Evolutionary conservation across 2,329 filamentous ascomycete species (phyloP).

Genomic region (Chrysosporium queenslandicum): DNA sequence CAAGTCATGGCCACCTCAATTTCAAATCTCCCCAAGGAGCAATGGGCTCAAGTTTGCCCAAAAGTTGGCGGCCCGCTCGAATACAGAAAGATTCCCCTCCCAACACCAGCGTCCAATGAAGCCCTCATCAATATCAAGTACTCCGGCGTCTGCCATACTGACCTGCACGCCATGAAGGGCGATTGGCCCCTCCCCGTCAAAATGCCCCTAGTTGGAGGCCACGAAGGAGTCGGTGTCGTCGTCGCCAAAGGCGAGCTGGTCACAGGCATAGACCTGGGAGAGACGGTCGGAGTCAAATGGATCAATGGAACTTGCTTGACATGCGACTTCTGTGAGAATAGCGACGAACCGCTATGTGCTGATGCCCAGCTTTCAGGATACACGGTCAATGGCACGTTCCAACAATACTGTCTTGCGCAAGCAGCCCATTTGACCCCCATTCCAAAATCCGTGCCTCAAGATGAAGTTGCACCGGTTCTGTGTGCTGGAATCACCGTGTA

Average conservation of each 20-base stretch:
- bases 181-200: slow-evolving; percentile 83
- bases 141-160: slow-evolving; percentile 84
- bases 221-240: slow-evolving; percentile 69
- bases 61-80: slow-evolving; percentile 60
- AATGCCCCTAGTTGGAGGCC: slow-evolving; percentile 74
- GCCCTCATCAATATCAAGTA: slow-evolving; percentile 86
- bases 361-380: slow-evolving; percentile 72
- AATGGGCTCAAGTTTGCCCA: slow-evolving; percentile 88
- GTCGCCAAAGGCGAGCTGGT: slow-evolving; percentile 71
- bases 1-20: slow-evolving; percentile 5
- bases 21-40: slow-evolving; percentile 59
- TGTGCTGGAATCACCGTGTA: slow-evolving; percentile 84
- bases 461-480: slow-evolving; percentile 67
- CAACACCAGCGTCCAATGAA: slow-evolving; percentile 73
- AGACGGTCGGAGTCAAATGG: slow-evolving; percentile 85
- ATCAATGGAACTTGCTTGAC: slow-evolving; percentile 75
- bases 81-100: slow-evolving; percentile 58
- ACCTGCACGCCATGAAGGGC: slow-evolving; percentile 70
- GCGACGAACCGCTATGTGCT: slow-evolving; percentile 74
- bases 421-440: slow-evolving; percentile 75
- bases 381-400: slow-evolving; percentile 86
- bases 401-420: slow-evolving; percentile 83
- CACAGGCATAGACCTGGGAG: slow-evolving; percentile 66
- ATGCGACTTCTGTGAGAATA: slow-evolving; percentile 72
- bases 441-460: slow-evolving; percentile 64